phyloP scores from a whole-genome alignment of 208 protist species.

The Wallacemonas sp. region DNA sequence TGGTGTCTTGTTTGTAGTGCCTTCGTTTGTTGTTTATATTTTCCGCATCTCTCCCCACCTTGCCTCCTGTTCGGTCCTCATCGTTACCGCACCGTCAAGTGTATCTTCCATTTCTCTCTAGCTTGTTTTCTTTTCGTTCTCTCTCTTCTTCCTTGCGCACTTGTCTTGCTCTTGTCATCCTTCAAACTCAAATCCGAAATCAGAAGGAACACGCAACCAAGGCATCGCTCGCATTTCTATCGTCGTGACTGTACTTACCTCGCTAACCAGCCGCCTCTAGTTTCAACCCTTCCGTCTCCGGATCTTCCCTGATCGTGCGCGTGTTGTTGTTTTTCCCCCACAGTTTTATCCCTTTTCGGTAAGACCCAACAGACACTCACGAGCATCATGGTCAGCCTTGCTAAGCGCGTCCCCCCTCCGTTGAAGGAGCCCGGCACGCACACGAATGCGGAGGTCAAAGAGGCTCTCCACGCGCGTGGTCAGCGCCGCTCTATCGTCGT shows the following conservation, averaged over 20 bases:
- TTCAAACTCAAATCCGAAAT: no score
- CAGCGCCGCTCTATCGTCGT: slow-evolving; percentile 61
- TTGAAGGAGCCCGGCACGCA: slow-evolving; percentile 59
- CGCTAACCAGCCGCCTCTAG: no score
- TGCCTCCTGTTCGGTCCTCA: no score
- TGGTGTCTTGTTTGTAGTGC: background rate
- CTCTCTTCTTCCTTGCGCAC: slow-evolving; percentile 8
- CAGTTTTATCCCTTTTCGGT: background rate
- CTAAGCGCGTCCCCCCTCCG: slow-evolving; percentile 39
- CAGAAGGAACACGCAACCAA: no score
- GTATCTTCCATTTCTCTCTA: slow-evolving; percentile 11
- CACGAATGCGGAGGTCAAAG: slow-evolving; percentile 71
- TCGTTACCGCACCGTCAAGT: no score
- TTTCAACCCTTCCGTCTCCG: no score
- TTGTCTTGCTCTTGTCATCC: slow-evolving; percentile 11
- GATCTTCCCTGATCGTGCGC: no score
- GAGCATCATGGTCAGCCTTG: slow-evolving; percentile 23
- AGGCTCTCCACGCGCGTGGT: slow-evolving; percentile 62
- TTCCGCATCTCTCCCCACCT: no score
- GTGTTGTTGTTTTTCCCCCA: slow-evolving; percentile 7
- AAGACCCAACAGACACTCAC: background rate
- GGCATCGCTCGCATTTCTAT: no score
- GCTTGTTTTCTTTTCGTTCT: slow-evolving; percentile 17
- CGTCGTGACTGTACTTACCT: no score
- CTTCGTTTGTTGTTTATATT: background rate